These are phyloP conservation scores for Sclerotinia borealis DNA, from an alignment of 2,329 filamentous ascomycete genomes.

Conservation along the genomic window DNA sequence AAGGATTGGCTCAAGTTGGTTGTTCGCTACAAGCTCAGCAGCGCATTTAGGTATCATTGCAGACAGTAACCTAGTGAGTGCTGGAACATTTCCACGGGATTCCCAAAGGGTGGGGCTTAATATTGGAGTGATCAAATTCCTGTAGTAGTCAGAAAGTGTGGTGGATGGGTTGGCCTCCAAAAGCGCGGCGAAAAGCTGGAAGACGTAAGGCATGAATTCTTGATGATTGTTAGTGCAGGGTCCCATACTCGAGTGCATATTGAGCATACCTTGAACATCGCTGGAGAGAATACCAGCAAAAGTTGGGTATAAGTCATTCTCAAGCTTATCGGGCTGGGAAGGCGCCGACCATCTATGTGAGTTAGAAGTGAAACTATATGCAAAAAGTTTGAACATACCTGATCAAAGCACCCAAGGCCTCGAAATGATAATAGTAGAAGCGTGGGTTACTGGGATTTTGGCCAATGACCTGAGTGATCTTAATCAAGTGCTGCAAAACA, in stretches of 20 bases:
- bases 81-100: constrained; percentile 85
- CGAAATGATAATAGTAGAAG: constrained; percentile 98
- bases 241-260: neutral
- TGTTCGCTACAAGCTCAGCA: constrained; percentile 65
- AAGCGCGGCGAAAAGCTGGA: constrained; percentile 88
- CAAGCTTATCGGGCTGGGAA: constrained; percentile 65
- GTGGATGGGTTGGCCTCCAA: constrained; percentile 78
- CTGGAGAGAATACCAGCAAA: constrained; percentile 75
- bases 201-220: constrained; percentile 96
- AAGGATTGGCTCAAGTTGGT: constrained; percentile 82
- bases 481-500: constrained; percentile 77
- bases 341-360: constrained; percentile 53
- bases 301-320: constrained; percentile 74
- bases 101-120: constrained; percentile 85
- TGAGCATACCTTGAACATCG: constrained; percentile 65
- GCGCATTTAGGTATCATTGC: constrained; percentile 77
- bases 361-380: neutral
- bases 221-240: constrained; percentile 30
- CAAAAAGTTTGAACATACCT: constrained; percentile 26
- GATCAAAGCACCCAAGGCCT: constrained; percentile 85
- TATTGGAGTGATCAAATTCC: constrained; percentile 69
- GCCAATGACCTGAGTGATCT: constrained; percentile 86
- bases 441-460: constrained; percentile 94
- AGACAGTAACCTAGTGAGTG: constrained; percentile 75
- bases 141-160: constrained; percentile 75